Conservation (phyloP, 345 rosid genomes). For the Populus davidiana region DNA sequence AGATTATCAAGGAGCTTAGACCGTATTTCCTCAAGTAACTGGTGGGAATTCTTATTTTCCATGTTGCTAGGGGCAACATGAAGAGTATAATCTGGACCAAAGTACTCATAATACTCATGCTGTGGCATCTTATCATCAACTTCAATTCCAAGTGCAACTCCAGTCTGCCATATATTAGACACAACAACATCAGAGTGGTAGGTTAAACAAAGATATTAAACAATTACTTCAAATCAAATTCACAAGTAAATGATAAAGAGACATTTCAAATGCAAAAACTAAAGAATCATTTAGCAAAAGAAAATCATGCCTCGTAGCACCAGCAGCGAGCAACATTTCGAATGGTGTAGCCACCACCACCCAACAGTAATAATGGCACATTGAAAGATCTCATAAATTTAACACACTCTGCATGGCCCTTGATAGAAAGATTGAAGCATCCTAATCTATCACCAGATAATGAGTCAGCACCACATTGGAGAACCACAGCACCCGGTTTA, state of each 20-base stretch:
- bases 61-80: slow-evolving; percentile 72
- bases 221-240: not conserved
- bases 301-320: slow-evolving; percentile 59
- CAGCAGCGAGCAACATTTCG: slow-evolving; percentile 77
- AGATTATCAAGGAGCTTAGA: slow-evolving; percentile 80
- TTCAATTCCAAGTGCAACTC: slow-evolving; percentile 67
- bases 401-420: slow-evolving; percentile 81
- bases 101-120: slow-evolving; percentile 73
- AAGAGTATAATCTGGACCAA: slow-evolving; percentile 72
- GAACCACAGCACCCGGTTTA: slow-evolving; percentile 61
- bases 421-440: slow-evolving; percentile 66
- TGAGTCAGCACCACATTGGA: slow-evolving; percentile 71
- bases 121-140: slow-evolving; percentile 80
- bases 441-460: slow-evolving; percentile 70
- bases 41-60: slow-evolving; percentile 67
- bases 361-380: slow-evolving; percentile 59
- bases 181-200: slow-evolving; percentile 3
- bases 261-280: not conserved
- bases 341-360: slow-evolving; percentile 77
- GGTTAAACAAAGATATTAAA: not conserved
- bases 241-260: not conserved
- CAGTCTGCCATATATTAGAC: slow-evolving; percentile 39
- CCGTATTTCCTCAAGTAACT: slow-evolving; percentile 73
- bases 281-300: not conserved
- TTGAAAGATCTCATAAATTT: slow-evolving; percentile 72